These are phyloP conservation scores for Ustilago curta DNA, from an alignment of 1,284 basidiomycete species.

Conservation along the genomic window DNA sequence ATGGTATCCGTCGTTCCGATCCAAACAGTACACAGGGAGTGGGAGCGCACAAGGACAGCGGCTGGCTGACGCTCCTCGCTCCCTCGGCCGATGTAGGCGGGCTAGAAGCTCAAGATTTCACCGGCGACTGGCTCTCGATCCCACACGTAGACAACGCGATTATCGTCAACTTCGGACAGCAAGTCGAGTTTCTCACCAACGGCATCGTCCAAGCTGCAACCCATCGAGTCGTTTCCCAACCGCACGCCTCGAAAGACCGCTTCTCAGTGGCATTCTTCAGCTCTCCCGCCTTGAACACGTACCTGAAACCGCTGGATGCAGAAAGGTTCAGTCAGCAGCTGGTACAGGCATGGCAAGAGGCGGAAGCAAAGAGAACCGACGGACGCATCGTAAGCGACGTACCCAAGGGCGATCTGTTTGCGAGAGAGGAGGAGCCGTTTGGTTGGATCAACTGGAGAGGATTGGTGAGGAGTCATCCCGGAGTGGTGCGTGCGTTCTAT, in stretches of 20 bases:
- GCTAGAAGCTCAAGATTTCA: slow-evolving; percentile 55
- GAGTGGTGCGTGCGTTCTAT: slow-evolving; percentile 41
- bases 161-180: slow-evolving; percentile 66
- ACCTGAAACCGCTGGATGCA: slow-evolving; percentile 33
- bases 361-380: slow-evolving; percentile 18
- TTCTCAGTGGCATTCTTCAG: slow-evolving; percentile 58
- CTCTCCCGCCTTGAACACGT: slow-evolving; percentile 50
- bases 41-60: slow-evolving; percentile 62
- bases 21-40: slow-evolving; percentile 53
- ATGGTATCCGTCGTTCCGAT: slow-evolving; percentile 44
- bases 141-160: slow-evolving; percentile 40
- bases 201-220: slow-evolving; percentile 60
- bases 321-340: slow-evolving; percentile 35
- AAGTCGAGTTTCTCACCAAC: slow-evolving; percentile 54
- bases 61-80: slow-evolving; percentile 60
- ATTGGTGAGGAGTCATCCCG: slow-evolving; percentile 52
- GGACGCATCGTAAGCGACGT: slow-evolving; percentile 46
- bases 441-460: slow-evolving; percentile 60
- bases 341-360: slow-evolving; percentile 32
- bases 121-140: slow-evolving; percentile 55
- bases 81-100: slow-evolving; percentile 49
- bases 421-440: slow-evolving; percentile 40
- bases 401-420: slow-evolving; percentile 51
- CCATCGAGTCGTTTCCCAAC: slow-evolving; percentile 53
- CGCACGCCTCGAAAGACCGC: slow-evolving; percentile 9